Evolutionary conservation across 345 rosid genomes (phyloP), one percentile per base, ranked within the genome.

Genomic region (rapeseed (Brassica napus)): DNA sequence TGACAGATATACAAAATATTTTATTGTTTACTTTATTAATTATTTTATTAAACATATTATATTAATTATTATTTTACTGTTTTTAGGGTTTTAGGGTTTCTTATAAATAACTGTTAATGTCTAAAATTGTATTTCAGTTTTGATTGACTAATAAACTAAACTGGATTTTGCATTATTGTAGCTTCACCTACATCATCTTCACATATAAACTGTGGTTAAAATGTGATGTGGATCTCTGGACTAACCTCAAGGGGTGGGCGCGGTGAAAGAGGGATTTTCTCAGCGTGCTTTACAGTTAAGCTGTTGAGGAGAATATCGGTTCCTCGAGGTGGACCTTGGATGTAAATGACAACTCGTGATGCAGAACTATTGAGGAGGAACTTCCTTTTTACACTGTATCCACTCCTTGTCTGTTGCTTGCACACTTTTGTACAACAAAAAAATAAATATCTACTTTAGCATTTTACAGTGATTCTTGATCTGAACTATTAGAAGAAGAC

Each of bases 321-420:
- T 76, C 98, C 97, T 9, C 92, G 83, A 47, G 97, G 92, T 0
- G 98, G 97, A 76, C 97, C 97, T 91, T 94, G 97, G 1, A 92
- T 31, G 79, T 91, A 94, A 59, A 92, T 84, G 42, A 92, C 86
- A 3, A 90, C 89, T 55, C 81, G 84, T 39, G 90, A 86, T 6
- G 94, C 91, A 18, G 89, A 85, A 52, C 88, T 92, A 65, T 94
- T 94, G 57, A 94, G 84, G 8, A 91, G 94, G 86, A 94, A 94
- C 87, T 94, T 91, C 8, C 98, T 97, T 42, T 86, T 83, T n/a
- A 80, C 87, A 60, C 73, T 87, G 87, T 39, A 76, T 73, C 98
- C 98, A 94, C 60, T 91, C 92, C 84, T 85, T 89, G 65, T 94
- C 94, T 10, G 91, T 91, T 44, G 91, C 92, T 86, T 89, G 94